A percentile compares a stretch with the other conserved stretches of the same genome.
Evolutionary conservation across 768 basidiomycete species (phyloP).

Genomic region (Coprinopsis marcescibilis): DNA sequence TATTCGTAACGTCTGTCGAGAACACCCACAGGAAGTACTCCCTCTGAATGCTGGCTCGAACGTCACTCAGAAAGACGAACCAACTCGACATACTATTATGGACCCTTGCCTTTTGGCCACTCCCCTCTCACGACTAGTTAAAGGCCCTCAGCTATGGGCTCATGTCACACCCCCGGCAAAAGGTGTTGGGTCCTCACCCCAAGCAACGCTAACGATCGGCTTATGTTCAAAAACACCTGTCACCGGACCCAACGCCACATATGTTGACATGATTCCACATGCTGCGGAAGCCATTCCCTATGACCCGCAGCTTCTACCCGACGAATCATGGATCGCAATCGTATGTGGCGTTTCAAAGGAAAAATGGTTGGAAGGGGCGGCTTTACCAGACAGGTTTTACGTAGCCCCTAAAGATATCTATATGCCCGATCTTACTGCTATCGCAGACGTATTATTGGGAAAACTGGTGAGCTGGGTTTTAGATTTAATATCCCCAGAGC

Average conservation of each 20-base stretch:
- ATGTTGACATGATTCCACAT: too few species aligned
- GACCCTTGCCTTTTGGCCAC: too few species aligned
- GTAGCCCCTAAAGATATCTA: conserved; percentile 74
- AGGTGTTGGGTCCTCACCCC: conserved; percentile 17
- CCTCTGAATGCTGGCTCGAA: too few species aligned
- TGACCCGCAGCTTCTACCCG: conserved; percentile 49
- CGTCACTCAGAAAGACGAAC: too few species aligned
- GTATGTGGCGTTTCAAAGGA: conserved; percentile 70
- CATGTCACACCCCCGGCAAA: conserved; percentile 58
- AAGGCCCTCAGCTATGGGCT: conserved; percentile 52
- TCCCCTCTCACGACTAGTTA: too few species aligned
- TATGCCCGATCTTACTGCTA: conserved; percentile 76
- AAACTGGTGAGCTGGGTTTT: conserved; percentile 54
- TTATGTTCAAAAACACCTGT: neutral
- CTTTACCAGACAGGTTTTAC: conserved; percentile 64
- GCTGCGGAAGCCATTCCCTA: too few species aligned
- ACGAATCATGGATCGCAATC: conserved; percentile 69
- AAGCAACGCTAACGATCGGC: conserved; percentile 15
- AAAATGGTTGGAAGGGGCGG: conserved; percentile 36
- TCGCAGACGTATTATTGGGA: conserved; percentile 69
- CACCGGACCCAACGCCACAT: too few species aligned
- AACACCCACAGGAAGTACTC: conserved; percentile 8
- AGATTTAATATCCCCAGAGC: neutral
- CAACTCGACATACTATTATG: too few species aligned
- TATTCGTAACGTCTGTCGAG: conserved; percentile 24